Percentiles rank a stretch among this genome's conserved stretches.
Conservation (phyloP, 805 yeast species). For the Candida anglica region DNA sequence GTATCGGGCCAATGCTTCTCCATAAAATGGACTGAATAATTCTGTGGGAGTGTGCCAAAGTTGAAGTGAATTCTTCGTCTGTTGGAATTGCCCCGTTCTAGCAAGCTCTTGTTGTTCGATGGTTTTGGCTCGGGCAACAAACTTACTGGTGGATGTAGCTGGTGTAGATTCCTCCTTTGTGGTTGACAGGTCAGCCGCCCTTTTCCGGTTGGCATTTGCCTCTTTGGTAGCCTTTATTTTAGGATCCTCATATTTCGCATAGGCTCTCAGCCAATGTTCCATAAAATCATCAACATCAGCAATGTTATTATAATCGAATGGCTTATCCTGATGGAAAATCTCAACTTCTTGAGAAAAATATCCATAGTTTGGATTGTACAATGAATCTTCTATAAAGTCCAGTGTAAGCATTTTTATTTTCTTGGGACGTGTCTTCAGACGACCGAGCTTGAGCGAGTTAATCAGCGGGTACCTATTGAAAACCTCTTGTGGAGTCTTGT, state of each 20-base stretch:
- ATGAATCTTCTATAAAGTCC: constrained; percentile 81
- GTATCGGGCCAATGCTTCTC: constrained; percentile 81
- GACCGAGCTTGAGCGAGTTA: constrained; percentile 27
- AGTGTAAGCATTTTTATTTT: constrained; percentile 67
- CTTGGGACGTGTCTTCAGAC: constrained; percentile 46
- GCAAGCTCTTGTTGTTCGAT: constrained; percentile 17
- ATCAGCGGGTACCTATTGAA: constrained; percentile 33
- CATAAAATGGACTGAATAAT: constrained; percentile 77
- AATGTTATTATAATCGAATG: constrained; percentile 58
- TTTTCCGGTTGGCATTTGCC: background rate
- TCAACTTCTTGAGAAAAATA: constrained; percentile 77
- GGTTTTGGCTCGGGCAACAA: constrained; percentile 23
- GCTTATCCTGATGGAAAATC: constrained; percentile 63
- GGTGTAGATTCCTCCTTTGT: background rate
- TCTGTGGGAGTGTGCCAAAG: constrained; percentile 92
- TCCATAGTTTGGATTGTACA: constrained; percentile 80
- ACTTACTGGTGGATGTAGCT: constrained; percentile 15
- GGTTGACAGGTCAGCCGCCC: background rate
- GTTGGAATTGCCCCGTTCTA: constrained; percentile 12
- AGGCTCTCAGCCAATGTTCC: constrained; percentile 62
- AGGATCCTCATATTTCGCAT: constrained; percentile 45
- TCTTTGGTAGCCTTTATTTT: constrained; percentile 2
- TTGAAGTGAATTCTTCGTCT: constrained; percentile 46
- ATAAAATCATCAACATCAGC: constrained; percentile 67
- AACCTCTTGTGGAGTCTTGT: constrained; percentile 34